Evolutionary conservation across 352 stramenopile genomes (phyloP), one percentile per base, ranked within the genome.

Genomic region (Globisporangium uncinulatum): DNA sequence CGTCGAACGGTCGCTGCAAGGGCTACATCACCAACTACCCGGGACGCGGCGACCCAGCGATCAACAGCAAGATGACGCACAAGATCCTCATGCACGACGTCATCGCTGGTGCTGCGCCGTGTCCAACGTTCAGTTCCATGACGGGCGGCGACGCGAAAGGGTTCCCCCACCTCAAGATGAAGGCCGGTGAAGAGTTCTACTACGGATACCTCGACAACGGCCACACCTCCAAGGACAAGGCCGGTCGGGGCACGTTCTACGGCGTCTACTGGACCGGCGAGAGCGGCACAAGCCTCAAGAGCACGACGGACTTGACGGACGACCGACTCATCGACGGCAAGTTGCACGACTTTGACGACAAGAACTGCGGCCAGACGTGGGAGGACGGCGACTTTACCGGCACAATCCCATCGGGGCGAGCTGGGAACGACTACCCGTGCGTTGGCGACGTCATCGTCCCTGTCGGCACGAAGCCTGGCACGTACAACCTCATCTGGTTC

Each of bases 401-500:
- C 13, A 74, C 54, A 13, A 69, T 79, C 39, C 63, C 57, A n/a
- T 76, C 66, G 2, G 41, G 41, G 5, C 41, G 41, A 19, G 41
- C 41, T 6, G 41, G 41, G 67, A 76, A 86, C 44, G 68, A 74
- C 49, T 79, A 76, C 49, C 72, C 79, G 17, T 87, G 79, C 42
- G 64, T 87, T 9, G 79, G 62, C n/a, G 69, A 69, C 7, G 49
- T 83, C 36, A 45, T 5, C 15, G 20, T 45, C 41, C 41, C 41
- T 7, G 56, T 39, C 3, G 72, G 74, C 24, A 83, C 71, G 21
- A 61, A 69, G 47, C 43, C 79, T 1, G 75, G 79, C 0, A 29
- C 80, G 7, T 87, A 89, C 63, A 76, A 84, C 54, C 60, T 89
- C 50, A 74, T 89, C 20, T 89, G 79, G 76, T 87, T 73, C 61